Evolutionary conservation across 1,139 yeast genomes (phyloP), one percentile per base, ranked within the genome.

Genomic region (Suhomyces taliae): DNA sequence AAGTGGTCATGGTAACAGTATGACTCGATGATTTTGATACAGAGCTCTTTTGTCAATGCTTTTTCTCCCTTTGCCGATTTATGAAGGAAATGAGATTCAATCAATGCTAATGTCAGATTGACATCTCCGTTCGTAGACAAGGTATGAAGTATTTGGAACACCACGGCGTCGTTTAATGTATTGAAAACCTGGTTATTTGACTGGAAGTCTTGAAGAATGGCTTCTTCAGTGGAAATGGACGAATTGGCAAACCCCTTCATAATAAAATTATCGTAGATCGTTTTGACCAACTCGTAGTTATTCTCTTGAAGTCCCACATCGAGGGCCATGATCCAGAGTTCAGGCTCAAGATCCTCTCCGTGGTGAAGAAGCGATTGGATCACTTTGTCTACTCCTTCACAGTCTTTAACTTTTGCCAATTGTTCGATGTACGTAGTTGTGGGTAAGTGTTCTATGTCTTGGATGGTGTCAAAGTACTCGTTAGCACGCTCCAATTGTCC

Each of bases 91-190:
- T 72, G 75, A 15, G 70, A 58, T 47, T 74, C 78, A 11, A 75
- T 66, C 12, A 74, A 56, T 5, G 63, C 54, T 8, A 73, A 51
- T 0, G 74, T 65, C 63, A 66, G 66, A 8, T 60, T 44, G 4
- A 72, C 70, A 51, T 75, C 79, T 5, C 80, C 80, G 46, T 68
- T 59, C 4, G 60, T 53, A 1, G 76, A 60, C 10, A 74, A 59
- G 0, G 67, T 57, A 38, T 67, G 71, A 26, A 75, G 60, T 11
- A 72, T 64, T 44, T 60, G 62, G 32, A 49, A 47, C 7, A 45
- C 50, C 41, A 47, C 49, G 35, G 41, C 48, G 27, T 53, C 52
- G n/a, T 49, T 50, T 14, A 53, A 39, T 12, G 52, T 39, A 7
- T 15, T 35, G 29, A 53, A 46, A 1, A 51, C 37, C n/a, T 38